Base-by-base conservation (phyloP, 2,329 filamentous ascomycete species). In the Fusarium azukiicola region DNA sequence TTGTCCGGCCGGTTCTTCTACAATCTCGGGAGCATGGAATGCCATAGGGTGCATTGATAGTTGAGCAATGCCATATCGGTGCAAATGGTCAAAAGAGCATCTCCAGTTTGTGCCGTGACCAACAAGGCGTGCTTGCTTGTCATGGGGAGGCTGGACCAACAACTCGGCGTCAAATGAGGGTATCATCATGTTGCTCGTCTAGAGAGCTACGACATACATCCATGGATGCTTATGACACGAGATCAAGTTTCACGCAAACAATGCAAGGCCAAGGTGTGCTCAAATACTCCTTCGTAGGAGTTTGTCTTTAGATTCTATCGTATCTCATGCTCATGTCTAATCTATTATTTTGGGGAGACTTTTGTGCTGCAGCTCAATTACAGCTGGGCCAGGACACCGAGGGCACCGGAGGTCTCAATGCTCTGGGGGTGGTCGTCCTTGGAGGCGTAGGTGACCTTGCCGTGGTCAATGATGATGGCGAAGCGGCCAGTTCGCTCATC, bases 361-460 rank as follows among this genome's bases (percentile, higher is more conserved):
- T 27, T 42, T 54, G 54, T 69, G 17, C 40, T 17, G 64, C 27
- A 50, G 66, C 64, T 19, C 58, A 46, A 74, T 87, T 88, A 93
- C 80, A 93, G 86, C 86, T 91, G 91, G 71, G 90, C 85, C 74
- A 93, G 84, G 67, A 93, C 89, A 73, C 88, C 90, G 75, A 93
- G 90, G 71, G 91, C 92, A 68, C 91, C 90, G 32, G 91, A 92
- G 76, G 88, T 87, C 74, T 88, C 88, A 71, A 90, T 89, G 81
- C 87, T 88, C 50, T 72, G 52, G 69, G 85, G 85, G 72, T 89
- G 91, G 38, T 88, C 87, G 90, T 98, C 96, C 84, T 93, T 94
- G 88, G 95, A 96, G 75, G 96, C 95, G 87, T 98, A 98, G 84
- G 90, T 91, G 84, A 98, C 92, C 91, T 96, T 97, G 87, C 96